phyloP scores from a whole-genome alignment of 2,329 filamentous ascomycete species.

The Pseudopithomyces chartarum region DNA sequence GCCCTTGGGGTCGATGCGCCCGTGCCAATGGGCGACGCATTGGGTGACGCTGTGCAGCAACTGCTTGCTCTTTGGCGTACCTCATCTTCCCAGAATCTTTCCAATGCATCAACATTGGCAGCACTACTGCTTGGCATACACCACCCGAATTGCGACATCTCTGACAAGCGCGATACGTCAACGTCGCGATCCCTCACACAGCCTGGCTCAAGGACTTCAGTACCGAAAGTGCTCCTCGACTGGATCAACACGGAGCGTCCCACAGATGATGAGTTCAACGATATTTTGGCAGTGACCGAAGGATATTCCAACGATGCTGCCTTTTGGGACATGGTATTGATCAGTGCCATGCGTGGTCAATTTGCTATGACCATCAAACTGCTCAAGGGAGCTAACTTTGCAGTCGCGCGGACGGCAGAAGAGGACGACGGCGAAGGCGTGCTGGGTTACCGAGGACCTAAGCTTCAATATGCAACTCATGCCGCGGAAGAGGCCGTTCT shows the following conservation, averaged over 20 bases:
- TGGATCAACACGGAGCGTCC: constrained; percentile 82
- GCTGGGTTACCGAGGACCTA: constrained; percentile 72
- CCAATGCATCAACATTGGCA: constrained; percentile 80
- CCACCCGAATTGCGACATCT: constrained; percentile 52
- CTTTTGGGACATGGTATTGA: constrained; percentile 83
- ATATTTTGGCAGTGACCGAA: constrained; percentile 67
- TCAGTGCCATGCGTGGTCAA: constrained; percentile 75
- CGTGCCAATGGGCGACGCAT: constrained; percentile 32
- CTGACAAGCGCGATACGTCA: constrained; percentile 28
- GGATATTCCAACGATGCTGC: constrained; percentile 76
- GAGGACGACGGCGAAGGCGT: constrained; percentile 68
- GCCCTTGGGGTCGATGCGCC: constrained; percentile 37
- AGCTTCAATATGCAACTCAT: constrained; percentile 77
- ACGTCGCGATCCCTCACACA: constrained; percentile 32
- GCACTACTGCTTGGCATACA: constrained; percentile 80
- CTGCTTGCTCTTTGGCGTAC: constrained; percentile 58
- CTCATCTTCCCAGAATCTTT: constrained; percentile 61
- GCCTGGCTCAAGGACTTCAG: constrained; percentile 48
- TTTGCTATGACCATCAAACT: constrained; percentile 69
- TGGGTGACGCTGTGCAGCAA: constrained; percentile 35
- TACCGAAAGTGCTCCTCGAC: constrained; percentile 79
- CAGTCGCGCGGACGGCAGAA: constrained; percentile 68
- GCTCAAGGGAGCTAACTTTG: constrained; percentile 77
- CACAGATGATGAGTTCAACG: constrained; percentile 67
- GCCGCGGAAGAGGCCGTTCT: constrained; percentile 71